Base-by-base conservation (phyloP, 177 flowering plant genomes). In the Vitis hybrid region DNA sequence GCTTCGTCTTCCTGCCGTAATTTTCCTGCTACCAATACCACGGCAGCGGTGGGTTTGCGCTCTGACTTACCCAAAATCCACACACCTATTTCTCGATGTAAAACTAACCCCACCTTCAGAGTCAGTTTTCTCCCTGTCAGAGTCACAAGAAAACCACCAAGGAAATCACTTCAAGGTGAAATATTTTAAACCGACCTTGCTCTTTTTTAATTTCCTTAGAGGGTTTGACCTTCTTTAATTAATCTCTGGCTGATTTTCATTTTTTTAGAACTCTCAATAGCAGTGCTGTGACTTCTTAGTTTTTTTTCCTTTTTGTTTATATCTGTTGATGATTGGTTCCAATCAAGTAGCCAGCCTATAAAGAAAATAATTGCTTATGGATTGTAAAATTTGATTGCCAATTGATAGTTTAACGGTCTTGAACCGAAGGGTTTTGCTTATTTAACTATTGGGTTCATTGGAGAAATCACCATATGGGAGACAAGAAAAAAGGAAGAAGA, bases 111-210 rank as follows among this genome's bases (percentile, higher is more conserved):
- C 51, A 33, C 67, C 65, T 63, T 59, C 22, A 56, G 68, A 66
- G 21, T 64, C 26, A 16, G 50, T 50, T 58, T 67, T 52, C 51
- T 70, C 60, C 71, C 82, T 3, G 67, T 79, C 49, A 70, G 83
- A 5, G 51, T 72, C 69, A 16, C 67, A 50, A 76, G 64, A 21
- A 77, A 71, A 50, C 60, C 60, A 10, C 71, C 51, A 56, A 66
- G 64, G 55, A 72, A 50, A 12, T 58, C 56, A 13, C 60, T 84
- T 62, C 75, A 75, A 72, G 87, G 87, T 84, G 18, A 72, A 67
- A 14, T 64, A n/a, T 64, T 67, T 29, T 13, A 53, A 5, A 59
- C 26, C 66, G 0, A 60, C n/a, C 15, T 66, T 7, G 22, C n/a
- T 53, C 11, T 39, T 12, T 26, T 26, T 2, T 13, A 11, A 9